Conservation (phyloP, 768 basidiomycete genomes). For the Tulasnella sp. region DNA sequence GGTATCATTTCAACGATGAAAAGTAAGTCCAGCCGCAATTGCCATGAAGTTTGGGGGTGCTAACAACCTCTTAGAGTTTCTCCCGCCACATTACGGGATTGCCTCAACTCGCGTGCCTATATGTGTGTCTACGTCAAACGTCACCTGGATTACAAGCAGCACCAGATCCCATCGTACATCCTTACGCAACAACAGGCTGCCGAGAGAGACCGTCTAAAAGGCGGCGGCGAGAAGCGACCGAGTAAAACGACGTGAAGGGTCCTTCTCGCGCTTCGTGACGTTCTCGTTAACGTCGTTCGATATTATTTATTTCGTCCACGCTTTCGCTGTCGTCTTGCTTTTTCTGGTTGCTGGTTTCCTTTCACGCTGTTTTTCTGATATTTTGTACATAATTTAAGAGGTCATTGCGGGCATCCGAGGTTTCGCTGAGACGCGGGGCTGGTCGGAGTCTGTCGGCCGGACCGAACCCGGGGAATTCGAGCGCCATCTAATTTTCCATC, state of each 20-base stretch:
- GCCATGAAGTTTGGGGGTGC: conserved; percentile 7
- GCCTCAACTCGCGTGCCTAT: conserved; percentile 66
- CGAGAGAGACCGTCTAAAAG: conserved; percentile 46
- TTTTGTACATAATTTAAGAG: background rate
- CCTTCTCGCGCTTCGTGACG: background rate
- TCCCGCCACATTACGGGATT: conserved; percentile 51
- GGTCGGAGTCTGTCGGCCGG: conserved; percentile 9
- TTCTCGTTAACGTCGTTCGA: background rate
- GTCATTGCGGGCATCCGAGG: background rate
- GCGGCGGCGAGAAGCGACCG: conserved; percentile 27
- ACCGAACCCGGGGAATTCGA: background rate
- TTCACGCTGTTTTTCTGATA: background rate
- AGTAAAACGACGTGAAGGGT: background rate
- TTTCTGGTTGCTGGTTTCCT: background rate
- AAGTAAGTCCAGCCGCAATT: conserved; percentile 41
- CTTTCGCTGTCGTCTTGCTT: background rate
- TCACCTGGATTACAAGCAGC: conserved; percentile 70
- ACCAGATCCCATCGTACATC: conserved; percentile 56
- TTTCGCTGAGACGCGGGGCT: background rate
- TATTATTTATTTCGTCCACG: background rate
- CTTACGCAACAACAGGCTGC: conserved; percentile 54
- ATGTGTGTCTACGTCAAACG: conserved; percentile 96
- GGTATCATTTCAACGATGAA: conserved; percentile 93
- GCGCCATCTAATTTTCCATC: background rate
- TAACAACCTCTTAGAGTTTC: conserved; percentile 42